Evolutionary conservation across 2,329 filamentous ascomycete species (phyloP).

Genomic region (Neopestalotiopsis sp.): DNA sequence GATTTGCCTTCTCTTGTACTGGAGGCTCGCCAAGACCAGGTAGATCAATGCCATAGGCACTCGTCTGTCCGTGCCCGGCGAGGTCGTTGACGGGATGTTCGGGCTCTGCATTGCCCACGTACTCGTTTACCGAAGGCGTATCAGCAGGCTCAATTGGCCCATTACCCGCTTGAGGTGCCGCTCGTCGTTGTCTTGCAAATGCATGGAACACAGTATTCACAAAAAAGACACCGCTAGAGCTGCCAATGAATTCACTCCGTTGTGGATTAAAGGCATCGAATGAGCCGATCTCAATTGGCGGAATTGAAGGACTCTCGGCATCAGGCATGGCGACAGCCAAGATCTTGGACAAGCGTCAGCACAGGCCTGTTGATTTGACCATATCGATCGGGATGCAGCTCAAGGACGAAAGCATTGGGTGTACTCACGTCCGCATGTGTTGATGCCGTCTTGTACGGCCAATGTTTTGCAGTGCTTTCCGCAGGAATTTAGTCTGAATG

Average conservation of each 20-base stretch:
- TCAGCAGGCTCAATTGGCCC: neutral
- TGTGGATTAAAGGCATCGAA: conserved; percentile 46
- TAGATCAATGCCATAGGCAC: conserved; percentile 24
- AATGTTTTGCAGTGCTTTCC: too few relatives aligned
- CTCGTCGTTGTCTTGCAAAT: conserved; percentile 45
- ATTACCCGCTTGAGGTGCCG: conserved; percentile 23
- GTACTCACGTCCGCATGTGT: too few relatives aligned
- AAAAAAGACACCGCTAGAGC: conserved; percentile 58
- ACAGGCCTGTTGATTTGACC: too few relatives aligned
- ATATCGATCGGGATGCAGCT: too few relatives aligned
- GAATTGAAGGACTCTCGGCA: conserved; percentile 14
- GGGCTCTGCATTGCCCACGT: conserved; percentile 3
- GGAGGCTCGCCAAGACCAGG: conserved; percentile 35
- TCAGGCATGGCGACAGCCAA: neutral
- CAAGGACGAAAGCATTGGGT: too few relatives aligned
- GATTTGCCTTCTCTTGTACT: conserved; percentile 38
- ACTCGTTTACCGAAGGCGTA: neutral
- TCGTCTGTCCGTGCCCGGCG: neutral
- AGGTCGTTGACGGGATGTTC: neutral
- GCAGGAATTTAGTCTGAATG: too few relatives aligned
- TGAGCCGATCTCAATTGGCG: conserved; percentile 43
- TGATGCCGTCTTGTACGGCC: too few relatives aligned
- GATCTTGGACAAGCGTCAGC: too few relatives aligned
- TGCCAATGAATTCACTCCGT: conserved; percentile 57
- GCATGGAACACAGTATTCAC: conserved; percentile 58